Evolutionary conservation across 208 protist species (phyloP).

Genomic region (Paratrypanosoma confusum): DNA sequence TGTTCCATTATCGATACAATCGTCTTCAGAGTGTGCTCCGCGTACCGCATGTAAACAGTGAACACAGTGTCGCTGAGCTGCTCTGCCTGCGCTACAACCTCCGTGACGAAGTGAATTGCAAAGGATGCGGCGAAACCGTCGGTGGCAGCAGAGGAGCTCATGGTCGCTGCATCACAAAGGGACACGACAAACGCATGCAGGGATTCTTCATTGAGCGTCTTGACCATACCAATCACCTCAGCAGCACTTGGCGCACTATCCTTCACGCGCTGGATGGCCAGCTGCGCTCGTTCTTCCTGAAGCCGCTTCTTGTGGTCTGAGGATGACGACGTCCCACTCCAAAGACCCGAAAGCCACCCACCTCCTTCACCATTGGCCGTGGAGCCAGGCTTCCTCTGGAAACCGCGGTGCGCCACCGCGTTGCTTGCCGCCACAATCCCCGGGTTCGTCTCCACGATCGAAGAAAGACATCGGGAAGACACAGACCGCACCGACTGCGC

Average conservation of each 20-base stretch:
- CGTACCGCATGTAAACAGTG: too few relatives aligned
- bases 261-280: conserved; percentile 14
- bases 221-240: conserved; percentile 27
- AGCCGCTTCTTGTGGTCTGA: conserved; percentile 7
- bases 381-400: conserved; percentile 1
- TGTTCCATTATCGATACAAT: too few relatives aligned
- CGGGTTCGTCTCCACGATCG: conserved; percentile 20
- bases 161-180: conserved; percentile 5
- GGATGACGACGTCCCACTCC: conserved; percentile 5
- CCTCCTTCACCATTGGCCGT: conserved; percentile 9
- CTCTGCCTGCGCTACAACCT: conserved; percentile 1
- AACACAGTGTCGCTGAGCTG: too few relatives aligned
- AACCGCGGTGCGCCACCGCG: conserved; percentile 6
- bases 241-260: conserved; percentile 22
- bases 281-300: conserved; percentile 11
- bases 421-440: conserved; percentile 11
- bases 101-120: conserved; percentile 17
- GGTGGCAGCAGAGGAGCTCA: not conserved
- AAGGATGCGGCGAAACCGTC: conserved; percentile 13
- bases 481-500: conserved; percentile 2
- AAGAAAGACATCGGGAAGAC: too few relatives aligned
- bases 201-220: conserved; percentile 4
- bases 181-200: conserved; percentile 7
- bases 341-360: conserved; percentile 49
- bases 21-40: too few relatives aligned